Evolutionary conservation across 2,329 filamentous ascomycete species (phyloP).

Genomic region (Lojkania enalia): DNA sequence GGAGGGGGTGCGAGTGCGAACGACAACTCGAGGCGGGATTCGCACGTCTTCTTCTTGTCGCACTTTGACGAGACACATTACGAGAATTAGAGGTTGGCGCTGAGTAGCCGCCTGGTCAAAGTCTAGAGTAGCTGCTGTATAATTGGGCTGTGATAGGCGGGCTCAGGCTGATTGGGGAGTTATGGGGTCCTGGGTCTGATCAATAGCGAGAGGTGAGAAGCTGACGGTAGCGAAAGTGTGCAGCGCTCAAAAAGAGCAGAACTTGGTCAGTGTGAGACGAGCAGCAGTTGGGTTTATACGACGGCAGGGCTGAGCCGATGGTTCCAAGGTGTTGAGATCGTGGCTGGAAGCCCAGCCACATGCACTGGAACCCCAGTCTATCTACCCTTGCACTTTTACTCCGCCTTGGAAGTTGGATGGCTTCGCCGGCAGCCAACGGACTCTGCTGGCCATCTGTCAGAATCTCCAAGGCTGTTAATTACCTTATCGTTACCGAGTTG

Average conservation of each 20-base stretch:
- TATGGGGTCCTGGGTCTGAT: background rate
- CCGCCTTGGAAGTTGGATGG: constrained; percentile 29
- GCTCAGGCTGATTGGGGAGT: constrained; percentile 20
- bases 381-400: constrained; percentile 30
- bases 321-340: constrained; percentile 16
- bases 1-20: constrained; percentile 30
- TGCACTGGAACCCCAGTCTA: constrained; percentile 17
- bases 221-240: background rate
- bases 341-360: constrained; percentile 34
- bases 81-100: background rate
- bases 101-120: background rate
- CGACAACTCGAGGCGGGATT: constrained; percentile 44
- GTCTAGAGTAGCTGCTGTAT: constrained; percentile 19
- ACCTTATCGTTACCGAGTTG: too few species aligned
- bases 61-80: constrained; percentile 54
- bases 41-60: constrained; percentile 50
- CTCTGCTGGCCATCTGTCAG: too few species aligned
- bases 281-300: constrained; percentile 22
- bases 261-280: constrained; percentile 14
- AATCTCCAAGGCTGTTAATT: too few species aligned
- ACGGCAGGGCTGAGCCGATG: constrained; percentile 9
- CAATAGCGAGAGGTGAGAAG: background rate
- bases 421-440: too few species aligned
- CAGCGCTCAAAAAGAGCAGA: background rate
- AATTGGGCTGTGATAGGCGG: constrained; percentile 40